Conservation (phyloP, 2,329 filamentous ascomycete genomes). For the Saccharata proteae region DNA sequence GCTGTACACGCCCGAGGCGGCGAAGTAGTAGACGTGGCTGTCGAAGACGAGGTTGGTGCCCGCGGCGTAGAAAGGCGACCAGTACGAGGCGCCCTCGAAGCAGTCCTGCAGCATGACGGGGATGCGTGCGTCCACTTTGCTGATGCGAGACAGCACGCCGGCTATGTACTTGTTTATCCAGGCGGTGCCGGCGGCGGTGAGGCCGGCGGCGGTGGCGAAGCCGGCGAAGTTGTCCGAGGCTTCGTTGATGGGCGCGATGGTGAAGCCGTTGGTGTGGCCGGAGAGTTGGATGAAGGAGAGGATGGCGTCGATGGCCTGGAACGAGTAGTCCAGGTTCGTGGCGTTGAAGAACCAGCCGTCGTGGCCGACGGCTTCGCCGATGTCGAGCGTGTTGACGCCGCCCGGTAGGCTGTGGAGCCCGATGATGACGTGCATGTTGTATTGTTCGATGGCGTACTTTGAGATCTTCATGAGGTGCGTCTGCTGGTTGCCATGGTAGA, state of each 20-base stretch:
- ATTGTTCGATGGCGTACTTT: slow-evolving; percentile 23
- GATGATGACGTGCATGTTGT: slow-evolving; percentile 25
- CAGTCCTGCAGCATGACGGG: slow-evolving; percentile 13
- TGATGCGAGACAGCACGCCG: slow-evolving; percentile 12
- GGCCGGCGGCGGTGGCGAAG: slow-evolving; percentile 21
- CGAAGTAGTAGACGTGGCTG: slow-evolving; percentile 18
- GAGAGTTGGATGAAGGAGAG: slow-evolving; percentile 21
- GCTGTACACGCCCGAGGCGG: slow-evolving; percentile 9
- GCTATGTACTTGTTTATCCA: slow-evolving; percentile 24
- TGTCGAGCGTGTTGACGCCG: slow-evolving; percentile 18
- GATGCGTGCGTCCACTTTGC: slow-evolving; percentile 11
- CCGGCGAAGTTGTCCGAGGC: slow-evolving; percentile 20
- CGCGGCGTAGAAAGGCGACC: slow-evolving; percentile 10
- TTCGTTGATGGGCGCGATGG: slow-evolving; percentile 27
- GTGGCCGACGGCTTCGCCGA: slow-evolving; percentile 14
- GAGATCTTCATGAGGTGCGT: slow-evolving; percentile 12
- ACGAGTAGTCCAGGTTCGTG: slow-evolving; percentile 22
- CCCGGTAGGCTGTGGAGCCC: slow-evolving; percentile 22
- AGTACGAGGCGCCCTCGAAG: slow-evolving; percentile 13
- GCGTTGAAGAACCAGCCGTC: slow-evolving; percentile 24
- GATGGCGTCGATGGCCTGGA: slow-evolving; percentile 19
- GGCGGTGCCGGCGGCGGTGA: slow-evolving; percentile 17
- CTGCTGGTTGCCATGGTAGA: slow-evolving; percentile 23
- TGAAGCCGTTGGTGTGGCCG: slow-evolving; percentile 19
- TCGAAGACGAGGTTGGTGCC: slow-evolving; percentile 15